Evolutionary conservation across 108 stramenopile genomes (phyloP).

Genomic region (Pseudonitzschia pungens): DNA sequence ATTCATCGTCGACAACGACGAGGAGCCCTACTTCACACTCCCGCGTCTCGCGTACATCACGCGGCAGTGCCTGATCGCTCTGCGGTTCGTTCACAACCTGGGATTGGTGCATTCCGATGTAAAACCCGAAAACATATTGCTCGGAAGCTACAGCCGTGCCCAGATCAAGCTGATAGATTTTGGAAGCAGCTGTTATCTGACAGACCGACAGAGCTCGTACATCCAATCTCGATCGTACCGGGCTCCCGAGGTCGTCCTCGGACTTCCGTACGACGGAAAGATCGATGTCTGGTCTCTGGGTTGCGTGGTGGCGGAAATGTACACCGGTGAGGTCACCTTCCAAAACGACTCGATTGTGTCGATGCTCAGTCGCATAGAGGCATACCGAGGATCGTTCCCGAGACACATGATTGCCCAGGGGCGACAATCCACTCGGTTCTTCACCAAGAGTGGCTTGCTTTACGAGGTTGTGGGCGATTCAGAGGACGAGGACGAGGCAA

Average conservation of each 20-base stretch:
- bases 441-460: conserved; percentile 83
- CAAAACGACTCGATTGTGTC: conserved; percentile 90
- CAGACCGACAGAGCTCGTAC: conserved; percentile 94
- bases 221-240: conserved; percentile 96
- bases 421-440: conserved; percentile 84
- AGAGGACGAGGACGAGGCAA: conserved; percentile 20
- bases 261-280: conserved; percentile 87
- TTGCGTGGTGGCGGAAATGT: conserved; percentile 96
- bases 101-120: conserved; percentile 97
- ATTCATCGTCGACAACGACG: conserved; percentile 78
- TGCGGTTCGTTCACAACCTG: conserved; percentile 88
- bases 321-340: conserved; percentile 91
- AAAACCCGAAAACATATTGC: conserved; percentile 98
- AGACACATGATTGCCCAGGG: conserved; percentile 86
- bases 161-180: conserved; percentile 98
- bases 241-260: conserved; percentile 98
- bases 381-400: conserved; percentile 93
- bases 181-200: conserved; percentile 94
- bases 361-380: conserved; percentile 95
- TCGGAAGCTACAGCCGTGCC: conserved; percentile 77
- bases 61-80: conserved; percentile 83
- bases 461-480: conserved; percentile 74
- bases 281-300: conserved; percentile 96
- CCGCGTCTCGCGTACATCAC: conserved; percentile 81
- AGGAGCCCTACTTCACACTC: conserved; percentile 91